phyloP scores from a whole-genome alignment of 148 eudicot species.

The Vaccinium corymbosum region DNA sequence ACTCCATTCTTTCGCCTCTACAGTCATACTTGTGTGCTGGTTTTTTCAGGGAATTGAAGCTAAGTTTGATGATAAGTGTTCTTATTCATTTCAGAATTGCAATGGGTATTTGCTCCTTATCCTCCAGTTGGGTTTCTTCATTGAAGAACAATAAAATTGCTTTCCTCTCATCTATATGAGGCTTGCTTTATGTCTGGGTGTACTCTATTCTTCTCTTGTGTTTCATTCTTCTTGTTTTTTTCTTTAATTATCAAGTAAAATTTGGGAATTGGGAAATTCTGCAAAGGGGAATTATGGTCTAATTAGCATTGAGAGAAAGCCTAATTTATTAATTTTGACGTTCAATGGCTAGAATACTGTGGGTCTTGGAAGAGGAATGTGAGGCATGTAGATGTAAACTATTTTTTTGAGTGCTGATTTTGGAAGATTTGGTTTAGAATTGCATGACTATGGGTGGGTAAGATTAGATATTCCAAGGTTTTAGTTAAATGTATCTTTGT shows the following conservation, averaged over 20 bases:
- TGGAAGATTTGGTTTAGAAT: not conserved
- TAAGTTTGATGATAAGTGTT: not conserved
- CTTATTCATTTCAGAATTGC: not conserved
- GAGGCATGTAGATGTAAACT: not conserved
- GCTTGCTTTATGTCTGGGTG: slow-evolving; percentile 22
- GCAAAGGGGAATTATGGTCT: not conserved
- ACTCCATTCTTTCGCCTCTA: slow-evolving; percentile 41
- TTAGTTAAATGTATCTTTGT: not conserved
- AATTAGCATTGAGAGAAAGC: not conserved
- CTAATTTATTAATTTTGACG: not conserved
- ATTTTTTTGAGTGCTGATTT: not conserved
- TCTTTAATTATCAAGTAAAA: slow-evolving; percentile 14
- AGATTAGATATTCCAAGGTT: not conserved
- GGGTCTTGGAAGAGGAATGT: slow-evolving; percentile 8
- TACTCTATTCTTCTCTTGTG: slow-evolving; percentile 9
- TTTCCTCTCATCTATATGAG: not conserved
- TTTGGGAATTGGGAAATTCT: not conserved
- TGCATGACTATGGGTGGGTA: not conserved
- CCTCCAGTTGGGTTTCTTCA: slow-evolving; percentile 11
- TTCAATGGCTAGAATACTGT: slow-evolving; percentile 8
- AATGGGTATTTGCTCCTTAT: slow-evolving; percentile 13
- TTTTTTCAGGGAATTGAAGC: slow-evolving; percentile 14
- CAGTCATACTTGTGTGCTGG: not conserved
- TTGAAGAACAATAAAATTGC: not conserved
- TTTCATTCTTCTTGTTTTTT: slow-evolving; percentile 22